Evolutionary conservation across 2,329 filamentous ascomycete species (phyloP), one percentile per base, ranked within the genome.

Genomic region (Bipolaris sorokiniana): DNA sequence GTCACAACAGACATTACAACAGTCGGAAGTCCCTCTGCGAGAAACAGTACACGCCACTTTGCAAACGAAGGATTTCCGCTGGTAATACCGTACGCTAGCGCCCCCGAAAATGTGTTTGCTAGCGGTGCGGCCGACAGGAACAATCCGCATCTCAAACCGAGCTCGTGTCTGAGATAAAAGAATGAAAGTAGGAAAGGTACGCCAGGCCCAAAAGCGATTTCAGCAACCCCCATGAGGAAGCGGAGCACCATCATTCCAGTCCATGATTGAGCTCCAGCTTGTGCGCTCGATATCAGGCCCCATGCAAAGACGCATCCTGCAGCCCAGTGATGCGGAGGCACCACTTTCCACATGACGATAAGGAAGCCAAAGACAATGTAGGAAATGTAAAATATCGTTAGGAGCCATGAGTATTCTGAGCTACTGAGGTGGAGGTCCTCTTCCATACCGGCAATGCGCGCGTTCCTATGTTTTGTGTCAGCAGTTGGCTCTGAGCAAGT

Each of bases 21-120:
- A 0, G 79, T 80, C 7, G 80, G 79, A 7, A 79, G 64, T 0
- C 80, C 80, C 53, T 78, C 75, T 1, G 81, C 79, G 4, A 82
- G 67, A 58, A 85, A 85, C 3, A 85, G 63, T 2, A 84, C 77
- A 34, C 86, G 82, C 90, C 89, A 92, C 54, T 82, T 84, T 2
- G 84, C 81, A 41, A 90, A 73, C 6, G 52, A 54, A 2, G 80
- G 78, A 64, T 83, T 79, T 11, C 86, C 85, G 26, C 84, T 83
- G 7, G 86, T 86, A 69, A 90, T 88, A 4, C 70, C 74, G 57
- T 74, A 76, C 9, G 74, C 74, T 9, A 89, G 77, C 3, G 86
- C 87, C 2, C 88, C 88, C 0, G 91, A 90, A 71, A 96, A 93
- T 1, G 88, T 88, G 40, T 91, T 95, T 1, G 92, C 91, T 3